Percentiles rank a stretch among this genome's conserved stretches.
Evolutionary conservation across 805 yeast species (phyloP).

Genomic region (Kuraishia piskuri): DNA sequence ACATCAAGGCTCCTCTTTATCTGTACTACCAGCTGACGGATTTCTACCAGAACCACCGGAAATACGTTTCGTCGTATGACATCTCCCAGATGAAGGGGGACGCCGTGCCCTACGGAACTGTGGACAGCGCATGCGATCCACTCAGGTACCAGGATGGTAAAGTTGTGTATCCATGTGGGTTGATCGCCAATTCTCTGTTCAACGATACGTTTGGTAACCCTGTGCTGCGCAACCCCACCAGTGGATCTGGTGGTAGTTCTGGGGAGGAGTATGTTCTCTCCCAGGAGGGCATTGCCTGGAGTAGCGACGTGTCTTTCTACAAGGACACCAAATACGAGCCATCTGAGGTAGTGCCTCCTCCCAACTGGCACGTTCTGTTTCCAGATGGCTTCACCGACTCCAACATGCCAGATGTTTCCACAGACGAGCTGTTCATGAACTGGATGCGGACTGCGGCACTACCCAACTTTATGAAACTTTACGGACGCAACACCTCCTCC

Average conservation of each 20-base stretch:
- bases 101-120: constrained; percentile 43
- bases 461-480: constrained; percentile 81
- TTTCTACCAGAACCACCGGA: constrained; percentile 91
- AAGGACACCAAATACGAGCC: constrained; percentile 64
- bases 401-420: constrained; percentile 67
- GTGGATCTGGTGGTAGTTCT: constrained; percentile 8
- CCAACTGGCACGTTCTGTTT: constrained; percentile 71
- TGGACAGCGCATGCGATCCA: constrained; percentile 48
- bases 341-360: constrained; percentile 82
- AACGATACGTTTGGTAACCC: constrained; percentile 74
- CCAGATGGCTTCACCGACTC: constrained; percentile 87
- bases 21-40: constrained; percentile 82
- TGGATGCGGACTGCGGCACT: constrained; percentile 98
- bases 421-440: constrained; percentile 82
- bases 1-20: constrained; percentile 62
- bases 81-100: constrained; percentile 73
- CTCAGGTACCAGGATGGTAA: constrained; percentile 31
- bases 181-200: constrained; percentile 87
- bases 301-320: constrained; percentile 63
- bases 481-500: constrained; percentile 58
- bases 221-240: constrained; percentile 29
- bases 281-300: constrained; percentile 74
- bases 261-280: constrained; percentile 30
- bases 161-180: constrained; percentile 81
- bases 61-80: constrained; percentile 82